Evolutionary conservation across 306 rosid species (phyloP).

Genomic region (Gynostemma pentaphyllum): DNA sequence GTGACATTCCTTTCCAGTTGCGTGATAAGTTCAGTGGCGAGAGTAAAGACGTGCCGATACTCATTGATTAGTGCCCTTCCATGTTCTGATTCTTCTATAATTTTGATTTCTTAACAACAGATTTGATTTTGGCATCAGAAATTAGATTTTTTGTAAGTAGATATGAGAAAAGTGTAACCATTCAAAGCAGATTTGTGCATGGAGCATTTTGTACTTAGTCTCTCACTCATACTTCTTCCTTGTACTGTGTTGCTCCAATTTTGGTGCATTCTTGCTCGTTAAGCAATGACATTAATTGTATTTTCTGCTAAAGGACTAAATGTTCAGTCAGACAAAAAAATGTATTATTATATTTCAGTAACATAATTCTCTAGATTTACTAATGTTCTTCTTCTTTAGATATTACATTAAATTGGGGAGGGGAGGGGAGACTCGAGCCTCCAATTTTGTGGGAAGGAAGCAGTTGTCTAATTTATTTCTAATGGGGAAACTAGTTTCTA

Average conservation of each 20-base stretch:
- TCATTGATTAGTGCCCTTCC: slow-evolving; percentile 16
- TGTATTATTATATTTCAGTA: neutral
- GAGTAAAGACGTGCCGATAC: slow-evolving; percentile 17
- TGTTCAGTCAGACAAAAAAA: neutral
- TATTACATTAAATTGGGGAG: too few relatives aligned
- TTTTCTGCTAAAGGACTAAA: neutral
- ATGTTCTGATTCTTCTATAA: neutral
- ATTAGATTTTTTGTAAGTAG: neutral
- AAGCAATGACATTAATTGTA: too few relatives aligned
- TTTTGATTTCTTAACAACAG: neutral
- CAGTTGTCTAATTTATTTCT: neutral
- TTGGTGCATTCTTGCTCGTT: neutral
- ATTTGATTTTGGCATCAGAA: neutral
- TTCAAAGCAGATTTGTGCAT: neutral
- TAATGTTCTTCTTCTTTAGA: neutral
- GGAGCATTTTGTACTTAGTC: neutral
- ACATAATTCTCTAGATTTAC: neutral
- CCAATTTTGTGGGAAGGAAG: too few relatives aligned
- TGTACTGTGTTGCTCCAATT: neutral
- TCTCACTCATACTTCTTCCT: neutral
- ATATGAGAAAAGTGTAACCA: neutral
- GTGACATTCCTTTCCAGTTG: slow-evolving; percentile 38
- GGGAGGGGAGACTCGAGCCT: too few relatives aligned
- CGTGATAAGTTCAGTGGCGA: slow-evolving; percentile 17
- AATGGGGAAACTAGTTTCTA: neutral